These are phyloP conservation scores for Carnegiea gigantea DNA, from an alignment of 179 eudicot species.

Conservation along the genomic window DNA sequence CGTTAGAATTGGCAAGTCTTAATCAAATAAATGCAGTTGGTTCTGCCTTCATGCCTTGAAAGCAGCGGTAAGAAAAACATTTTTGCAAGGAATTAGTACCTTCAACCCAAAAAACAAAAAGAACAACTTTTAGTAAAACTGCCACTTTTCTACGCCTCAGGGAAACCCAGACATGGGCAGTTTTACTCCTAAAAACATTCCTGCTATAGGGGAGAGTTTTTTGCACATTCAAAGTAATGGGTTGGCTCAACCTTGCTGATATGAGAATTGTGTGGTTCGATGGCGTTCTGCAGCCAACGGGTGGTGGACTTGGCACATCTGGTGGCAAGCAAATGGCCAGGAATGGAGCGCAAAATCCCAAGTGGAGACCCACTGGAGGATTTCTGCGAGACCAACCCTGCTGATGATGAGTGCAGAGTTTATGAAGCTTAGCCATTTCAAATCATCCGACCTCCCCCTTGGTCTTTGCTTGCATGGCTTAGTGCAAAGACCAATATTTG, in stretches of 20 bases:
- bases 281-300: constrained; percentile 55
- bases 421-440: constrained; percentile 43
- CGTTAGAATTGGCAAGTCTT: neutral
- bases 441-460: neutral
- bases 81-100: too few relatives aligned
- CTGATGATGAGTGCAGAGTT: constrained; percentile 85
- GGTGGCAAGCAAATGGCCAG: constrained; percentile 83
- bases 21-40: neutral
- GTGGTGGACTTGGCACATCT: constrained; percentile 88
- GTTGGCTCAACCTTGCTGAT: too few relatives aligned
- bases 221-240: too few relatives aligned
- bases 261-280: too few relatives aligned
- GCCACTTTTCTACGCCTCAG: too few relatives aligned
- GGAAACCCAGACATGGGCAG: too few relatives aligned
- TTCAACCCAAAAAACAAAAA: too few relatives aligned
- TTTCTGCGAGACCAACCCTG: constrained; percentile 73
- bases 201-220: too few relatives aligned
- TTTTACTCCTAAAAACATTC: too few relatives aligned
- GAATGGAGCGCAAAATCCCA: constrained; percentile 34
- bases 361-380: constrained; percentile 87
- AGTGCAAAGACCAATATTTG: neutral
- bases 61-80: too few relatives aligned
- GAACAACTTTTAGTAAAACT: too few relatives aligned
- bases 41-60: too few relatives aligned
- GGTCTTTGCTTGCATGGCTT: constrained; percentile 20